Evolutionary conservation across 805 yeast species (phyloP).

Genomic region (Lipomyces sp.): DNA sequence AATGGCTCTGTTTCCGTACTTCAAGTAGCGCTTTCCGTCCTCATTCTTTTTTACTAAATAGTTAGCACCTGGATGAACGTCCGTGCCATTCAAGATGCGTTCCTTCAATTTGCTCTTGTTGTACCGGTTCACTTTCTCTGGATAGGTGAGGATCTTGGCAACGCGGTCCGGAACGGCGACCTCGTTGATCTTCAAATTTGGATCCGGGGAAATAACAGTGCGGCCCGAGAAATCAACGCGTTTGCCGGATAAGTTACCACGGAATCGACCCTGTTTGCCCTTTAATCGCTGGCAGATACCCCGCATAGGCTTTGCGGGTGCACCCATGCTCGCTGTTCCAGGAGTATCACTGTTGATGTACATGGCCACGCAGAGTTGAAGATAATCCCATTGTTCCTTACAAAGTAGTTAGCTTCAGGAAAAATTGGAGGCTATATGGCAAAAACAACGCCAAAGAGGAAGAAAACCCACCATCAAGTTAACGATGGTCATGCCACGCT

Average conservation of each 20-base stretch:
- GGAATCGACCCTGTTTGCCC: constrained; percentile 98
- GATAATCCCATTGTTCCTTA: constrained; percentile 91
- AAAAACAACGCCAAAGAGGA: neutral
- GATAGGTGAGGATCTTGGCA: constrained; percentile 92
- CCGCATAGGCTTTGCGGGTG: constrained; percentile 65
- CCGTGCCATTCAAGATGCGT: constrained; percentile 79
- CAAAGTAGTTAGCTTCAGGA: no score
- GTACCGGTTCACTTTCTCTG: constrained; percentile 89
- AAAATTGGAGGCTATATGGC: neutral
- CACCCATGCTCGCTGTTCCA: constrained; percentile 51
- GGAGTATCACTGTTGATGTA: constrained; percentile 96
- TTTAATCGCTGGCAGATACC: constrained; percentile 96
- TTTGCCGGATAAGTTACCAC: constrained; percentile 97
- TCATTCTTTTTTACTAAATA: constrained; percentile 77
- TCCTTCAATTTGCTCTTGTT: constrained; percentile 73
- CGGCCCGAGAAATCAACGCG: constrained; percentile 98
- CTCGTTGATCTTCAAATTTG: constrained; percentile 89
- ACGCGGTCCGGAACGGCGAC: constrained; percentile 98
- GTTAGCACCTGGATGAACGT: constrained; percentile 93
- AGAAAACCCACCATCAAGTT: constrained; percentile 62
- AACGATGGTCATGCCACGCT: constrained; percentile 88
- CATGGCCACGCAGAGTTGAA: constrained; percentile 94
- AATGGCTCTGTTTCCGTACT: constrained; percentile 80
- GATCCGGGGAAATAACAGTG: constrained; percentile 98
- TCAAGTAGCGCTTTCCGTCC: constrained; percentile 77